Conservation (phyloP, 345 rosid species). For the Populus tremula region DNA sequence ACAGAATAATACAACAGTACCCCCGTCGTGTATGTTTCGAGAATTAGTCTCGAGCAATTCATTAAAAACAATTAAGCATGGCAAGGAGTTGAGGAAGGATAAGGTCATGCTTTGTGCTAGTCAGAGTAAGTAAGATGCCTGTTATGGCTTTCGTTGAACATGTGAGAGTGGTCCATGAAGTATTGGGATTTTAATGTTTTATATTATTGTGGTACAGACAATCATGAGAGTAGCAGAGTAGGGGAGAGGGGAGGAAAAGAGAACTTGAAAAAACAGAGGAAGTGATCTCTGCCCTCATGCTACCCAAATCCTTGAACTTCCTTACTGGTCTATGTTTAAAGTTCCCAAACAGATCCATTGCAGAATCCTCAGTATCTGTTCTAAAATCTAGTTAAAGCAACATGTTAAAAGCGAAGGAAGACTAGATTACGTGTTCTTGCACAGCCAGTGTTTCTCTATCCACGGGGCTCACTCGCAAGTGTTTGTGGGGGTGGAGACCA, state of each 20-base stretch:
- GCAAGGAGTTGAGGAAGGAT: background rate
- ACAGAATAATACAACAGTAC: background rate
- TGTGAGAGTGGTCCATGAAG: constrained; percentile 8
- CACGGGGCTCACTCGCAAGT: constrained; percentile 15
- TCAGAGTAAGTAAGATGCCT: background rate
- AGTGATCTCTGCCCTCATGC: constrained; percentile 17
- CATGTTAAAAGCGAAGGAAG: background rate
- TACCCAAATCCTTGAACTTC: constrained; percentile 18
- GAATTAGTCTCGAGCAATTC: background rate
- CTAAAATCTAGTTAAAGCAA: constrained; percentile 19
- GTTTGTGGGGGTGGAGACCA: constrained; percentile 19
- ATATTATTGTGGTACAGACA: background rate
- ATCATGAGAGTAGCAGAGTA: background rate
- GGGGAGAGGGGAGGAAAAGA: background rate
- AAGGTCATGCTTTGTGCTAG: background rate
- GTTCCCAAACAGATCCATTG: constrained; percentile 25
- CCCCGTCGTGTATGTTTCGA: background rate
- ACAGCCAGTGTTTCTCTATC: background rate
- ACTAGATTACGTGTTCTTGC: background rate
- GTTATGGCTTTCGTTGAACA: background rate
- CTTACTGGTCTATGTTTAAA: constrained; percentile 21
- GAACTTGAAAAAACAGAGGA: background rate
- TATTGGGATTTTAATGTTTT: background rate
- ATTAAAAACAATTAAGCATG: background rate
- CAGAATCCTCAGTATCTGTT: constrained; percentile 27